A percentile compares a stretch with the other conserved stretches of the same genome.
These are phyloP conservation scores for Bipolaris zeicola DNA, from an alignment of 2,329 filamentous ascomycete species.

Conservation along the genomic window DNA sequence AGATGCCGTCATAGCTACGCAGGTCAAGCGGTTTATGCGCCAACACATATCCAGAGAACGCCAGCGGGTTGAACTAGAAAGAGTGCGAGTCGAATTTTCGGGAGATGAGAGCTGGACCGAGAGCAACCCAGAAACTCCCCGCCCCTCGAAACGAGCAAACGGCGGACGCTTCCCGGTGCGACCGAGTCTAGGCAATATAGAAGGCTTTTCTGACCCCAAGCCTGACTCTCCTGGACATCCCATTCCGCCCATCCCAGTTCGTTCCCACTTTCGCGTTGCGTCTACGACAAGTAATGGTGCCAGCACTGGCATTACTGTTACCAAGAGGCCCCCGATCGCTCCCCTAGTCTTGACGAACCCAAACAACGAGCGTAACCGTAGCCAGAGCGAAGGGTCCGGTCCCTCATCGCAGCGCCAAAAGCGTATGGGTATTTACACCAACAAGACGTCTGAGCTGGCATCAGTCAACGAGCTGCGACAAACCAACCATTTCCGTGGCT, in stretches of 20 bases:
- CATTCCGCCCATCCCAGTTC: constrained; percentile 76
- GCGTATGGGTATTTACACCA: constrained; percentile 65
- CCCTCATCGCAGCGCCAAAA: constrained; percentile 60
- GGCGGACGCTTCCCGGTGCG: constrained; percentile 67
- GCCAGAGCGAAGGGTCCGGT: constrained; percentile 65
- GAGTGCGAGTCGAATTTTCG: constrained; percentile 52
- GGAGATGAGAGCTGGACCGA: constrained; percentile 62
- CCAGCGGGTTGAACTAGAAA: constrained; percentile 40
- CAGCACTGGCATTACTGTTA: constrained; percentile 39
- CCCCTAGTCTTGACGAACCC: constrained; percentile 69
- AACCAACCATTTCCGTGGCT: constrained; percentile 61
- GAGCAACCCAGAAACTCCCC: constrained; percentile 75
- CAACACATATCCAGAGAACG: constrained; percentile 48
- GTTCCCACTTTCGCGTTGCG: constrained; percentile 78
- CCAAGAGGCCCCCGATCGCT: constrained; percentile 74
- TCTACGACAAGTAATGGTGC: constrained; percentile 66
- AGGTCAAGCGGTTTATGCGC: constrained; percentile 64
- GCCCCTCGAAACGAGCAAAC: constrained; percentile 64
- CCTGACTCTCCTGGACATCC: constrained; percentile 33
- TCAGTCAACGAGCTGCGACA: constrained; percentile 59
- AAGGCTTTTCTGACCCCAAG: constrained; percentile 58
- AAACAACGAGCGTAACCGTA: constrained; percentile 68
- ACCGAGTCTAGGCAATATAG: constrained; percentile 70
- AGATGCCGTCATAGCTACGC: constrained; percentile 64
- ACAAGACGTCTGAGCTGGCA: constrained; percentile 61